Evolutionary conservation across 148 eudicot genomes (phyloP).

Genomic region (Vaccinium myrtillus): DNA sequence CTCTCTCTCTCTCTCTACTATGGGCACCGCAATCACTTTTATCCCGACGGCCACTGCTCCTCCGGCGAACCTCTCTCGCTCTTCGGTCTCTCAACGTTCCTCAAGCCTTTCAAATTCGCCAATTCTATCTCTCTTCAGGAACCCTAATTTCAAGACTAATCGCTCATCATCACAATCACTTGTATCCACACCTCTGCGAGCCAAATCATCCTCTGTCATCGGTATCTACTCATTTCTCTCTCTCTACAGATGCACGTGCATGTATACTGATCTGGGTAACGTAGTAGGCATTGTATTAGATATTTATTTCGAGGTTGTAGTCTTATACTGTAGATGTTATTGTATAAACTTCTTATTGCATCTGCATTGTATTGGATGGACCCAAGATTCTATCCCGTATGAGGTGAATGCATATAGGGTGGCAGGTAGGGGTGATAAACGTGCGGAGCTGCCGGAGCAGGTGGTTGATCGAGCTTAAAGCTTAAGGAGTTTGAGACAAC

Average conservation of each 20-base stretch:
- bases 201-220: slow-evolving; percentile 26
- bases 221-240: slow-evolving; percentile 9
- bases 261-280: background rate
- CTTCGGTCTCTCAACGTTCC: background rate
- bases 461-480: background rate
- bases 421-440: background rate
- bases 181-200: slow-evolving; percentile 13
- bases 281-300: background rate
- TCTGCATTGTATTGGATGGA: background rate
- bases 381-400: background rate
- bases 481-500: background rate
- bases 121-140: background rate
- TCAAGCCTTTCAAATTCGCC: background rate
- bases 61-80: background rate
- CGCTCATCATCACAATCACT: background rate
- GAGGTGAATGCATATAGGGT: background rate
- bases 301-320: background rate
- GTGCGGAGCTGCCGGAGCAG: background rate
- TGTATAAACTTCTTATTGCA: background rate
- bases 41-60: background rate
- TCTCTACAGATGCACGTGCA: background rate
- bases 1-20: background rate
- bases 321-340: background rate
- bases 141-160: slow-evolving; percentile 9
- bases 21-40: background rate